Evolutionary conservation across 305 asterid genomes (phyloP).

Genomic region (Vinca major): DNA sequence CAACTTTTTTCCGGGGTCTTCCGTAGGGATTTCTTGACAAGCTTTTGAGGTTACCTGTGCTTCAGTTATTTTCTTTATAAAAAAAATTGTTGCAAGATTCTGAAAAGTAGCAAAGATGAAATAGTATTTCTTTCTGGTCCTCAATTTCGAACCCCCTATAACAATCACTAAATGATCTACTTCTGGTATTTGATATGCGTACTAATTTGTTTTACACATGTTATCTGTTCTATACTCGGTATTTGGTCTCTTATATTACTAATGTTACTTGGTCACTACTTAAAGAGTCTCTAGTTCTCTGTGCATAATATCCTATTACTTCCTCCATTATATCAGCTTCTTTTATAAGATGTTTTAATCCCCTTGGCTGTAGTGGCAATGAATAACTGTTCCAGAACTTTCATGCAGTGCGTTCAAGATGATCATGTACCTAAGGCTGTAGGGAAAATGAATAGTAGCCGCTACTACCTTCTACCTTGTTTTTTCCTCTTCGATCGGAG

Average conservation of each 20-base stretch:
- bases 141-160: neutral
- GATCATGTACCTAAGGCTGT: constrained; percentile 25
- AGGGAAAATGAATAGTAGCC: constrained; percentile 28
- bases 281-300: neutral
- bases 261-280: too few species aligned
- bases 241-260: neutral
- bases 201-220: neutral
- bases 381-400: constrained; percentile 12
- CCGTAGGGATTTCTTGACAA: neutral
- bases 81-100: neutral
- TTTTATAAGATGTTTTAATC: neutral
- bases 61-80: neutral
- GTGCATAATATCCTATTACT: neutral
- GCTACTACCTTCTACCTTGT: constrained; percentile 56
- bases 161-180: neutral
- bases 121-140: too few species aligned
- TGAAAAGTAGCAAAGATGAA: neutral
- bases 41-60: neutral
- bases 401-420: constrained; percentile 40
- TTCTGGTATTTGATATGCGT: neutral
- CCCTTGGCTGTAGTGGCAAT: constrained; percentile 3
- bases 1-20: neutral
- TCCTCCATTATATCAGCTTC: constrained; percentile 1
- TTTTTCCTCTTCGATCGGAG: constrained; percentile 53
- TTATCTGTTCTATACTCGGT: neutral